phyloP scores from a whole-genome alignment of 2,329 filamentous ascomycete genomes.

The Sordariomycetes sp. region DNA sequence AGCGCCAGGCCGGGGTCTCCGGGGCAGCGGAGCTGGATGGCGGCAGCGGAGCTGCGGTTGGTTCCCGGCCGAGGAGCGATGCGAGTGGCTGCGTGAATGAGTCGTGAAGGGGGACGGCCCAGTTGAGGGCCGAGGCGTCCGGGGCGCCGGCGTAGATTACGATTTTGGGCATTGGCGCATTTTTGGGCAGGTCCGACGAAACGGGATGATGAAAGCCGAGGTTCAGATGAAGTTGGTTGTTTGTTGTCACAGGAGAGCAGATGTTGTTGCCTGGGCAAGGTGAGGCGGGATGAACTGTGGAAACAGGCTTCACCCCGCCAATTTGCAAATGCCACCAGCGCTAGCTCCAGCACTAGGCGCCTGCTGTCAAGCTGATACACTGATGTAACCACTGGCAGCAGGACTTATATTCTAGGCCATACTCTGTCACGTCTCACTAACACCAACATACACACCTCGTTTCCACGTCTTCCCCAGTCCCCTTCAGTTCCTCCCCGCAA shows the following conservation, averaged over 20 bases:
- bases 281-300: background rate
- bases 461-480: no score
- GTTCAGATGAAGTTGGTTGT: background rate
- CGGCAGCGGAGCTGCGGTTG: slow-evolving; percentile 15
- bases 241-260: no score
- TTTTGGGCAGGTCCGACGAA: background rate
- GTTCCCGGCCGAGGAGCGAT: slow-evolving; percentile 39
- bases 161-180: slow-evolving; percentile 12
- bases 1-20: slow-evolving; percentile 23
- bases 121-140: slow-evolving; percentile 36
- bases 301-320: no score
- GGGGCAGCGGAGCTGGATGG: slow-evolving; percentile 30
- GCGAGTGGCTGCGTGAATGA: slow-evolving; percentile 29
- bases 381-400: no score
- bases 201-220: background rate
- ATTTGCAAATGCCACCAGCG: no score
- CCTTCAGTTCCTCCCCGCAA: no score
- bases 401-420: no score
- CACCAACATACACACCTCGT: no score
- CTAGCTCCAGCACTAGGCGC: no score
- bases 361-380: no score
- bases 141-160: slow-evolving; percentile 46
- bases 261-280: background rate
- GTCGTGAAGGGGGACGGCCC: slow-evolving; percentile 39
- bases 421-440: no score